Conservation (phyloP, 2,329 filamentous ascomycete genomes). For the Botrytis tulipae region DNA sequence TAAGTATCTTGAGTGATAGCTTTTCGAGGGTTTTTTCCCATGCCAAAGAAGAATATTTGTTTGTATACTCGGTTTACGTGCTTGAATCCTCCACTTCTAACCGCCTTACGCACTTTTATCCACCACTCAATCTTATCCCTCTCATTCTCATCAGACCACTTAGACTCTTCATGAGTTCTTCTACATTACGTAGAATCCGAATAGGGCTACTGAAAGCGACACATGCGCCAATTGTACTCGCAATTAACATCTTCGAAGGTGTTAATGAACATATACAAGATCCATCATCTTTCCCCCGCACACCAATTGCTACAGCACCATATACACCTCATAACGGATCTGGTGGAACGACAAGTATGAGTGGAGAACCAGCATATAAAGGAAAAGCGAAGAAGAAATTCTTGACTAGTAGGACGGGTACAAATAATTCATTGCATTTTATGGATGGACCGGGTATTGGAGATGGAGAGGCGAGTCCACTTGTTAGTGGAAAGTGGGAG, state of each 20-base stretch:
- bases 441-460: conserved; percentile 16
- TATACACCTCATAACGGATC: conserved; percentile 16
- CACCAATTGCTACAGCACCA: conserved; percentile 13
- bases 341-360: neutral
- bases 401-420: conserved; percentile 27
- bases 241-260: conserved; percentile 57
- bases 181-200: conserved; percentile 60
- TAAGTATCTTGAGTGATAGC: conserved; percentile 75
- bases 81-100: conserved; percentile 66
- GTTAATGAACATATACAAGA: conserved; percentile 30
- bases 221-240: conserved; percentile 65
- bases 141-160: conserved; percentile 70
- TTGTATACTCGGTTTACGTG: conserved; percentile 68
- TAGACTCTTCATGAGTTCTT: conserved; percentile 63
- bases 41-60: conserved; percentile 70
- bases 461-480: conserved; percentile 22
- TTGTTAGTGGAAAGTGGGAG: conserved; percentile 1
- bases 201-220: conserved; percentile 63
- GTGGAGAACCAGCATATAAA: conserved; percentile 4
- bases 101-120: conserved; percentile 67
- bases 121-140: conserved; percentile 72
- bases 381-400: conserved; percentile 20
- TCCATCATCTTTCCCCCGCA: conserved; percentile 25
- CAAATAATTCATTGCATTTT: conserved; percentile 27
- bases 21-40: conserved; percentile 44